Percentiles rank a stretch among this genome's conserved stretches.
phyloP scores from a whole-genome alignment of 2,329 filamentous ascomycete species.

The Alternaria ethzedia region DNA sequence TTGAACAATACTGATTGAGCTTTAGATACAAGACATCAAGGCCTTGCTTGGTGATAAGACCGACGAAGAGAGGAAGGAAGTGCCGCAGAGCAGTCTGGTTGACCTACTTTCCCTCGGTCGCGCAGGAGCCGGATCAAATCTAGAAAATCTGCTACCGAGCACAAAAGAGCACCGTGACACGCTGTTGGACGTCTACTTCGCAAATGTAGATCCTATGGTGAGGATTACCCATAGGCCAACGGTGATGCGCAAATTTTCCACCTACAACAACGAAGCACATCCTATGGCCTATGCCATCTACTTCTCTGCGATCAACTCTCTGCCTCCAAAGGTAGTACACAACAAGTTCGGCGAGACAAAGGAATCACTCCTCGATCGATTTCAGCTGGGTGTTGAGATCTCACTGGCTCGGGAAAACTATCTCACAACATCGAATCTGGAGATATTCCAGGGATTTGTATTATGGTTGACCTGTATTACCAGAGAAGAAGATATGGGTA shows the following conservation, averaged over 20 bases:
- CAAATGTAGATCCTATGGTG: conserved; percentile 47
- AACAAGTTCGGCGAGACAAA: conserved; percentile 43
- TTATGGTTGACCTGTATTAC: conserved; percentile 48
- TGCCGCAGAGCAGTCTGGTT: conserved; percentile 40
- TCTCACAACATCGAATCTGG: conserved; percentile 45
- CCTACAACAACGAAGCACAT: conserved; percentile 37
- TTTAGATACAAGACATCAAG: conserved; percentile 49
- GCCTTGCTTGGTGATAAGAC: conserved; percentile 42
- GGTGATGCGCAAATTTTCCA: conserved; percentile 35
- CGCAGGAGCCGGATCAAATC: conserved; percentile 32
- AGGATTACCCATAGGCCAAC: conserved; percentile 46
- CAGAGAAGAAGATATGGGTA: conserved; percentile 49
- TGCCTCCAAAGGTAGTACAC: conserved; percentile 38
- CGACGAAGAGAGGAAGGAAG: conserved; percentile 38
- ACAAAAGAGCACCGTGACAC: conserved; percentile 39
- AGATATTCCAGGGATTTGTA: conserved; percentile 47
- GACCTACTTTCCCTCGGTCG: conserved; percentile 43
- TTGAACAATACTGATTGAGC: not conserved
- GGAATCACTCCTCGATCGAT: conserved; percentile 39
- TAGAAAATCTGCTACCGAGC: conserved; percentile 38
- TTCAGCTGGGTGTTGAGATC: conserved; percentile 45
- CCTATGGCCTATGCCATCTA: conserved; percentile 47
- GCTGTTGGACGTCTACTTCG: conserved; percentile 44
- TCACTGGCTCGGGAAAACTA: conserved; percentile 46
- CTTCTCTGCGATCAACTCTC: conserved; percentile 45